Conservation (phyloP, 2,329 filamentous ascomycete species). For the Uncinocarpus reesii region DNA sequence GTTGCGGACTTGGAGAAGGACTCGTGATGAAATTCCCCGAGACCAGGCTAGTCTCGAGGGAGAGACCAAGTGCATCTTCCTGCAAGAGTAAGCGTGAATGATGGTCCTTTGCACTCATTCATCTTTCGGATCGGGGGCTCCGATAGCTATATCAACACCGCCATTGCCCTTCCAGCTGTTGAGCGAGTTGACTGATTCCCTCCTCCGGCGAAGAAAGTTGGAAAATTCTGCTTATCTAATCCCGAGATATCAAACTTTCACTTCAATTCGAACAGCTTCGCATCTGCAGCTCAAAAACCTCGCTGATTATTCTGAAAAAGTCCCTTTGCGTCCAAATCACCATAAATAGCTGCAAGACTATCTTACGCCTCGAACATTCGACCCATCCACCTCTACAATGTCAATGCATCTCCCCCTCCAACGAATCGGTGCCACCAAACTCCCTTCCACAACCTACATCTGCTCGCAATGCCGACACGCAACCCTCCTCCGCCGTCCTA, state of each 20-base stretch:
- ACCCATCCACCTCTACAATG: constrained; percentile 21
- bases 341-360: background rate
- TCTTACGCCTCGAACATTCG: background rate
- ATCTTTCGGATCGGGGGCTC: constrained; percentile 1
- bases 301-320: too few relatives aligned
- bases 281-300: background rate
- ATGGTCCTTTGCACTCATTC: background rate
- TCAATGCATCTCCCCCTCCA: constrained; percentile 30
- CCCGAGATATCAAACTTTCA: constrained; percentile 1
- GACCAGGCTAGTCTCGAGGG: constrained; percentile 8
- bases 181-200: background rate
- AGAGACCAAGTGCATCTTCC: constrained; percentile 16
- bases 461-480: constrained; percentile 64
- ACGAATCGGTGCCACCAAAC: constrained; percentile 20
- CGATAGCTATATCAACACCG: background rate
- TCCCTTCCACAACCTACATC: constrained; percentile 29
- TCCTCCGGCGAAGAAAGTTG: background rate
- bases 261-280: background rate
- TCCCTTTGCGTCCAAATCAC: background rate
- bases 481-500: constrained; percentile 75
- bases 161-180: background rate
- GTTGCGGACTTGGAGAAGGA: background rate
- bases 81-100: background rate
- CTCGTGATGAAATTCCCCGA: constrained; percentile 10
- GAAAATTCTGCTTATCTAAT: constrained; percentile 9